Evolutionary conservation across 2,329 filamentous ascomycete species (phyloP).

Genomic region (Xylariales sp.): DNA sequence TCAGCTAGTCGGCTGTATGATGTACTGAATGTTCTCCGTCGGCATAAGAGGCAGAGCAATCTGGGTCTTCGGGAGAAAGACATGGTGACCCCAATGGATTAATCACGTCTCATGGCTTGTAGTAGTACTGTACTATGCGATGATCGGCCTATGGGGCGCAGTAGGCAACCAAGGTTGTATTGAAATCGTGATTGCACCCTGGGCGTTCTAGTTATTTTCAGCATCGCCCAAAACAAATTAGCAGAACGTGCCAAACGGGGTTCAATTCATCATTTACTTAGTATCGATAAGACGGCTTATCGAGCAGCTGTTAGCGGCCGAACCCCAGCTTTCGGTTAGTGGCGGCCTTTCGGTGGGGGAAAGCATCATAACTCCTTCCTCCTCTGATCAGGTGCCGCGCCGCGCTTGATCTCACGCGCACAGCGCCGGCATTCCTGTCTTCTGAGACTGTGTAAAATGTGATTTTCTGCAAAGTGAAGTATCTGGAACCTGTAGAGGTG

Average conservation of each 20-base stretch:
- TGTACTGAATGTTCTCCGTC: constrained; percentile 45
- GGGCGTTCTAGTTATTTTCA: too few relatives aligned
- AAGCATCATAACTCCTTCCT: constrained; percentile 1
- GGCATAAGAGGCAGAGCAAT: constrained; percentile 44
- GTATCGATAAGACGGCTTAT: too few relatives aligned
- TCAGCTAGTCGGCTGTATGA: constrained; percentile 33
- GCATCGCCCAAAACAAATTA: too few relatives aligned
- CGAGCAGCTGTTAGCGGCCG: constrained; percentile 12
- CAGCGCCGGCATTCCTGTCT: constrained; percentile 17
- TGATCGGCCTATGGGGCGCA: background rate
- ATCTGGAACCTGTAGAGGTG: constrained; percentile 12
- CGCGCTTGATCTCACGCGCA: constrained; percentile 23
- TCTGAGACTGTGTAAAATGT: constrained; percentile 9
- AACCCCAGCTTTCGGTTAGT: constrained; percentile 15
- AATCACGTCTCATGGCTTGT: background rate
- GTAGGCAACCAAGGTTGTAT: too few relatives aligned
- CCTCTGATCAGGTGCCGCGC: constrained; percentile 1
- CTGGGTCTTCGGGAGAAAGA: constrained; percentile 26
- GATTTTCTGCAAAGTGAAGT: constrained; percentile 13
- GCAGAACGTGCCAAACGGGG: too few relatives aligned
- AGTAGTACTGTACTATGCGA: background rate
- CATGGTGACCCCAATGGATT: constrained; percentile 9
- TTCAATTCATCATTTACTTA: too few relatives aligned
- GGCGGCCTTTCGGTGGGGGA: constrained; percentile 11
- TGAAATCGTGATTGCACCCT: too few relatives aligned